A percentile compares a stretch with the other conserved stretches of the same genome.
Conservation (phyloP, 768 basidiomycete species). For the Leccinum disarticulatum region DNA sequence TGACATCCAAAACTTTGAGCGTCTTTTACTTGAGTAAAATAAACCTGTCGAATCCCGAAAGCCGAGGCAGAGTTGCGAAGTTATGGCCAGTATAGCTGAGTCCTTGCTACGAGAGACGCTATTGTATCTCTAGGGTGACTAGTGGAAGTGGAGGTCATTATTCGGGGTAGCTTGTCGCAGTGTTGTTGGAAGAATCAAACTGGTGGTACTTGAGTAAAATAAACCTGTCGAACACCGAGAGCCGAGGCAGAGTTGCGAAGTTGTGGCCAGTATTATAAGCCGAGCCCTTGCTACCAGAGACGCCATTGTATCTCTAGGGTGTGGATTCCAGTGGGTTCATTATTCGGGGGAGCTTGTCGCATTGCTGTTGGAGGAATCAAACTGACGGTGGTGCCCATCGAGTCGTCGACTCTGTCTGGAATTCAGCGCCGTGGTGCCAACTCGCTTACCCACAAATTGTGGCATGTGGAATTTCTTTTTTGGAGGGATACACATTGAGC, state of each 20-base stretch:
- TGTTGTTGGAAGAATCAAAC: not conserved
- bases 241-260: not conserved
- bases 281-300: not conserved
- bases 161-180: not conserved
- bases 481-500: slow-evolving; percentile 10
- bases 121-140: not conserved
- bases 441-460: slow-evolving; percentile 3
- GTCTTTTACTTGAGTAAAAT: not conserved
- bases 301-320: slow-evolving; percentile 1
- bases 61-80: not conserved
- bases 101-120: not conserved
- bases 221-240: not conserved
- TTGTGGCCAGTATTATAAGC: too few relatives aligned
- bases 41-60: not conserved
- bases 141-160: too few relatives aligned
- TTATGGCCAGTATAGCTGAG: not conserved
- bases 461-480: slow-evolving; percentile 13
- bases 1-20: not conserved
- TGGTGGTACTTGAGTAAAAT: too few relatives aligned
- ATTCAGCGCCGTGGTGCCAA: not conserved
- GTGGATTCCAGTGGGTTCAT: too few relatives aligned
- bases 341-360: not conserved
- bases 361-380: not conserved
- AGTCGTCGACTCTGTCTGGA: not conserved
- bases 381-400: not conserved